Percentiles rank a stretch among this genome's conserved stretches.
Evolutionary conservation across 176 grass and related monocot genomes (phyloP).

Genomic region (Oryza australiensis): DNA sequence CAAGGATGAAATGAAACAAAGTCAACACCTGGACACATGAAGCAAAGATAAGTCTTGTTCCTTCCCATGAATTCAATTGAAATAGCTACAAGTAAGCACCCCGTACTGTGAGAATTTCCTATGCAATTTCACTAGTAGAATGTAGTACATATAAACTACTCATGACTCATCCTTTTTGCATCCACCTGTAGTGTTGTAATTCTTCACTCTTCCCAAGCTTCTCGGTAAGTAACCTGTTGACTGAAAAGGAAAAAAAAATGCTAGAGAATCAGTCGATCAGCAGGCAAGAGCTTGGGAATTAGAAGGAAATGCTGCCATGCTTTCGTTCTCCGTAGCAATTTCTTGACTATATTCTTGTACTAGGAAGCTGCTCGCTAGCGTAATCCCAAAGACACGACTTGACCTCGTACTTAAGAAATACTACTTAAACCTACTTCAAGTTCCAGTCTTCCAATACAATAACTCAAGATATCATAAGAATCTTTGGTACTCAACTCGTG

Average conservation of each 20-base stretch:
- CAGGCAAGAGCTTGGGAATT: neutral
- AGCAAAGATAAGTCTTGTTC: neutral
- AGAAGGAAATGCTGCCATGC: neutral
- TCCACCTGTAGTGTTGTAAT: neutral
- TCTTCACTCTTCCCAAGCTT: neutral
- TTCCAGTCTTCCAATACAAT: neutral
- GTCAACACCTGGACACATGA: neutral
- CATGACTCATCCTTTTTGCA: neutral
- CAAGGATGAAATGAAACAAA: neutral
- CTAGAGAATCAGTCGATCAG: neutral
- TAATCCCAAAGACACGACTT: neutral
- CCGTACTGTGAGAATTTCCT: neutral
- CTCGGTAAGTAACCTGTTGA: neutral
- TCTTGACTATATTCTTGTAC: slow-evolving; percentile 3
- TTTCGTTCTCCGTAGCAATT: neutral
- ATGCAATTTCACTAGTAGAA: neutral
- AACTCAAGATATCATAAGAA: neutral
- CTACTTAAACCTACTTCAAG: neutral
- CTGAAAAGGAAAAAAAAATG: neutral
- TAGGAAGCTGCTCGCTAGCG: slow-evolving; percentile 3
- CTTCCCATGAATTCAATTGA: neutral
- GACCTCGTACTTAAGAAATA: neutral
- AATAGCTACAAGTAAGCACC: neutral
- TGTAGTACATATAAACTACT: neutral
- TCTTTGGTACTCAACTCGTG: slow-evolving; percentile 1